Conservation (phyloP, 768 basidiomycete genomes). For the Solioccasus polychromus region DNA sequence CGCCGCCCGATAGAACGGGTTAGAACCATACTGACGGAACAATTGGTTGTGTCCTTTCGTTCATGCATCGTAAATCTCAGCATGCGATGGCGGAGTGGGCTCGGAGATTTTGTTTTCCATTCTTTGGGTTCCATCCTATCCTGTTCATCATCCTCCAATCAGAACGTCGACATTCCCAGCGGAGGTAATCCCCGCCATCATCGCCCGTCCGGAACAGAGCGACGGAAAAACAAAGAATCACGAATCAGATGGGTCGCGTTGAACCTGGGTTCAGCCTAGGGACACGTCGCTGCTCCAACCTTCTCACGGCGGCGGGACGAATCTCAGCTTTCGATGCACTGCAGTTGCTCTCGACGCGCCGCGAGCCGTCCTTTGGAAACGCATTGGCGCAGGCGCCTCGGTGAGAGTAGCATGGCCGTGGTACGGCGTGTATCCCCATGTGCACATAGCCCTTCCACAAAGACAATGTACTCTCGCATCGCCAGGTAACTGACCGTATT, state of each 20-base stretch:
- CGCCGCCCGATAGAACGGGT: neutral
- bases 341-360: no score
- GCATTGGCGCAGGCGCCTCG: no score
- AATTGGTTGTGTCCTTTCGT: neutral
- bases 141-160: conserved; percentile 7
- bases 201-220: conserved; percentile 9
- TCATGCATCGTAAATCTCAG: neutral
- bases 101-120: neutral
- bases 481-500: no score
- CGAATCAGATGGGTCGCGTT: neutral
- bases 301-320: no score
- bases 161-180: conserved; percentile 10
- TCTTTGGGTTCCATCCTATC: conserved; percentile 10
- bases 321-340: no score
- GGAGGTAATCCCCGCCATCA: conserved; percentile 6
- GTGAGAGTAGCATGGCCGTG: no score
- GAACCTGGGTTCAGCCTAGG: neutral
- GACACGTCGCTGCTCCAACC: neutral
- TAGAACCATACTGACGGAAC: neutral
- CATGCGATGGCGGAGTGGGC: neutral
- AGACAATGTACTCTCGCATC: no score
- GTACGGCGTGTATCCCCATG: no score
- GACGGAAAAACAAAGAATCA: neutral
- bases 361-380: no score
- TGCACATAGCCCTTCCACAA: no score